Evolutionary conservation across 371 early-diverging fungal species (phyloP).

Genomic region (Apophysomyces variabilis): DNA sequence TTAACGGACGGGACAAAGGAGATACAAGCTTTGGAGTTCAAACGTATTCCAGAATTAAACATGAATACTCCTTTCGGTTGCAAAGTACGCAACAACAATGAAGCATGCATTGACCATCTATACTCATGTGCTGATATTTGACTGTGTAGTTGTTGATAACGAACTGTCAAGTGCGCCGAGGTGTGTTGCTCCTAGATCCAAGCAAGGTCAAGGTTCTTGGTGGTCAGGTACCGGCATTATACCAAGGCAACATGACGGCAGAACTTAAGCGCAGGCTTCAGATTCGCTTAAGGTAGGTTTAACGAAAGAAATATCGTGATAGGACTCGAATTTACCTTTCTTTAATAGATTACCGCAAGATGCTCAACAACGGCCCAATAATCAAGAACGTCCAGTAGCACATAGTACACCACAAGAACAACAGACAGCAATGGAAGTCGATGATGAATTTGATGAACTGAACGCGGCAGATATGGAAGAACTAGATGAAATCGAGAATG

Average conservation of each 20-base stretch:
- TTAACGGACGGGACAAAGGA: conserved; percentile 41
- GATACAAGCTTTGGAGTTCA: conserved; percentile 40
- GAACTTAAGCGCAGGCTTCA: conserved; percentile 35
- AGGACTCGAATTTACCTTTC: not conserved
- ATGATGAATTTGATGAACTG: conserved; percentile 1
- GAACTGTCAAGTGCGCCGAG: conserved; percentile 37
- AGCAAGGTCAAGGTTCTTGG: conserved; percentile 37
- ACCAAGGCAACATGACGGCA: conserved; percentile 33
- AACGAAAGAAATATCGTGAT: not conserved
- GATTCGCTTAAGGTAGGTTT: conserved; percentile 24
- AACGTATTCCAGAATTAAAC: conserved; percentile 28
- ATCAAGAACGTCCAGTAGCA: not conserved
- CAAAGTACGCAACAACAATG: conserved; percentile 28
- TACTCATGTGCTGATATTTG: too few relatives aligned
- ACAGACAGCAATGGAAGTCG: not conserved
- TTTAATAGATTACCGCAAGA: not conserved
- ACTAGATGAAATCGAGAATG: not conserved
- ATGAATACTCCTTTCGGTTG: conserved; percentile 47
- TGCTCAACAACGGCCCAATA: not conserved
- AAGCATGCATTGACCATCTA: too few relatives aligned
- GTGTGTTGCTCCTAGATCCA: conserved; percentile 35
- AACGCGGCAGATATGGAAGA: not conserved
- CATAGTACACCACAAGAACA: not conserved
- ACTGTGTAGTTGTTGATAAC: conserved; percentile 34
- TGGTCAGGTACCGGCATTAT: conserved; percentile 35